Evolutionary conservation across 78 protist genomes (phyloP), one percentile per base, ranked within the genome.

Genomic region (Acrasis kona): DNA sequence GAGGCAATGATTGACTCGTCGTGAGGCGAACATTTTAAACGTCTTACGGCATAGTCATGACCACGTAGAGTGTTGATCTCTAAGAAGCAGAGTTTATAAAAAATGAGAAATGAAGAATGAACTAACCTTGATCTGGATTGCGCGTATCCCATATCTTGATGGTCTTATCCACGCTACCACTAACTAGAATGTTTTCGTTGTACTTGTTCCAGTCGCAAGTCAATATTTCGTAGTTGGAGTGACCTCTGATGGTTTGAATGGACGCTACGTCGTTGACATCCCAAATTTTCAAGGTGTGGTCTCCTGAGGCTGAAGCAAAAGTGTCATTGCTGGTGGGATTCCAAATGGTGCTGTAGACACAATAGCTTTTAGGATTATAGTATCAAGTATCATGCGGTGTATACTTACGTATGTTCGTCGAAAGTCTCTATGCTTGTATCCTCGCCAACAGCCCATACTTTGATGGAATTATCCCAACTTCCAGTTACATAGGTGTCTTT

Each of bases 131-230:
- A 32, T 78, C 79, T 1, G 89, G 79, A 19, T 31, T 42, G 36
- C 94, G 83, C 8, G 87, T 65, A 73, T 90, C 84, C 91, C 91
- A 87, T 38, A 86, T 64, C 40, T 80, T 65, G 28, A 90, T 80
- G 19, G 75, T 58, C 29, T 41, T 70, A 76, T 90, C 94, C 12
- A 86, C 91, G 12, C 82, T 80, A 61, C 85, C 89, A 10, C 89
- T 84, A 28, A 72, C 78, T 39, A 90, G 40, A 38, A 80, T 74
- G 76, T 70, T 76, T 4, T 72, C 83, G 30, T 84, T 74, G 41
- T 87, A 90, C 65, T 90, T 90, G 74, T 84, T 84, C 89, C 89
- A 89, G 70, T 89, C 93, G 38, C 89, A 79, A 10, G 89, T 74
- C 28, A 89, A 50, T 27, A 89, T 79, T 64, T 50, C 50, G 2